Conservation (phyloP, 176 grass and related monocot species). For the Microstegium vimineum region DNA sequence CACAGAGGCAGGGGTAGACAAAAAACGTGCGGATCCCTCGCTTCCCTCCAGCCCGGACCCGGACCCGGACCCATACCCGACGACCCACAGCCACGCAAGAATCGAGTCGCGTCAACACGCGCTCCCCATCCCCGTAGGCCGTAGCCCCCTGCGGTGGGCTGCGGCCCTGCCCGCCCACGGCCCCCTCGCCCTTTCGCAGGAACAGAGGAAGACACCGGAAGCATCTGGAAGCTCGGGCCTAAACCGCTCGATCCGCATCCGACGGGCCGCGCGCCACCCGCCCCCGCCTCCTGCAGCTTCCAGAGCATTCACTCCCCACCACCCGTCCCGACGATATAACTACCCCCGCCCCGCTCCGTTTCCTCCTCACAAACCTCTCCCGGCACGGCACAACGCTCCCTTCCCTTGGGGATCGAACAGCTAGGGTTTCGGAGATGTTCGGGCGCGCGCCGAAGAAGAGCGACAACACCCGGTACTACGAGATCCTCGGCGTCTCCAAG, state of each 20-base stretch:
- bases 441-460: slow-evolving; percentile 85
- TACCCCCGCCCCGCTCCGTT: background rate
- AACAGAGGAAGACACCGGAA: slow-evolving; percentile 52
- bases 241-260: slow-evolving; percentile 23
- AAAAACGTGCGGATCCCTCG: background rate
- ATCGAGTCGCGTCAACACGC: slow-evolving; percentile 16
- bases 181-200: background rate
- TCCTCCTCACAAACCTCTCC: slow-evolving; percentile 13
- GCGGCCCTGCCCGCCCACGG: background rate
- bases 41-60: background rate
- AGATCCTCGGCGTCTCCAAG: slow-evolving; percentile 77
- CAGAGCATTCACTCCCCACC: slow-evolving; percentile 40
- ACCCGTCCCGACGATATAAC: slow-evolving; percentile 31
- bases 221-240: slow-evolving; percentile 36
- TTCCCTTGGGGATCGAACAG: slow-evolving; percentile 23
- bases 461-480: slow-evolving; percentile 79
- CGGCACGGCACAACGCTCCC: background rate
- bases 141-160: too few relatives aligned
- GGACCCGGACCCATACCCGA: background rate
- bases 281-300: slow-evolving; percentile 25
- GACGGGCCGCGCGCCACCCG: background rate
- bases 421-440: slow-evolving; percentile 63
- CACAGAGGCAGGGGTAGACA: too few relatives aligned
- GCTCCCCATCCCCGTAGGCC: background rate
- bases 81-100: background rate